These are phyloP conservation scores for Myrica gale DNA, from an alignment of 306 rosid species.

Conservation along the genomic window DNA sequence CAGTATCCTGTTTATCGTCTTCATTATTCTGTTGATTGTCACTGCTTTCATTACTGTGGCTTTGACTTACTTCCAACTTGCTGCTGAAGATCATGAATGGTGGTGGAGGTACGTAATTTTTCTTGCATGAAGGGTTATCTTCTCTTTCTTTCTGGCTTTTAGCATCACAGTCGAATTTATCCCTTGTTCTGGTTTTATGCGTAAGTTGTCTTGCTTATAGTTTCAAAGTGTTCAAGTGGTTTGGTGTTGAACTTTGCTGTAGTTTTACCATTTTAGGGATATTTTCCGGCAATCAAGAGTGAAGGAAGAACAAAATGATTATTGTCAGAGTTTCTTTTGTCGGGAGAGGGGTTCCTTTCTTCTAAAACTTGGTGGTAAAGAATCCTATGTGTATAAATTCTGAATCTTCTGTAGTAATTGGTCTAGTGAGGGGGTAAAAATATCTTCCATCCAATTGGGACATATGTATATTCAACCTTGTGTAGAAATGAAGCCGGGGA, in stretches of 20 bases:
- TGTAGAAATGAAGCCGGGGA: background rate
- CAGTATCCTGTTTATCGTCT: conserved; percentile 50
- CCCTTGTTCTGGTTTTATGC: background rate
- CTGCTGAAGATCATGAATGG: conserved; percentile 58
- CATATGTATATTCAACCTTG: background rate
- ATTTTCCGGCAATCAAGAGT: no score
- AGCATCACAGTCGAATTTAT: background rate
- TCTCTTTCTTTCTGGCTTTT: background rate
- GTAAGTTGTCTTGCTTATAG: background rate
- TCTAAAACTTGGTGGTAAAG: no score
- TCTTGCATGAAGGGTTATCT: background rate
- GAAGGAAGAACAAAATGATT: no score
- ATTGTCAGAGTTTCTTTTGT: no score
- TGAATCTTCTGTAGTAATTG: background rate
- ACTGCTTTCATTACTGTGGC: conserved; percentile 56
- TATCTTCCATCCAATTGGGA: background rate
- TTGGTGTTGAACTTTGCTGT: background rate
- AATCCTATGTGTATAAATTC: background rate
- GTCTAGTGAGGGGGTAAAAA: background rate
- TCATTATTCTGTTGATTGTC: conserved; percentile 54
- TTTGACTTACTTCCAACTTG: conserved; percentile 62
- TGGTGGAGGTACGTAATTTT: conserved; percentile 53
- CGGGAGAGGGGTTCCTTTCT: no score
- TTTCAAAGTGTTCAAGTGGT: background rate
- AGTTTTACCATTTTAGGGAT: background rate